Evolutionary conservation across 2,329 filamentous ascomycete species (phyloP).

Genomic region (Fusarium globosum): DNA sequence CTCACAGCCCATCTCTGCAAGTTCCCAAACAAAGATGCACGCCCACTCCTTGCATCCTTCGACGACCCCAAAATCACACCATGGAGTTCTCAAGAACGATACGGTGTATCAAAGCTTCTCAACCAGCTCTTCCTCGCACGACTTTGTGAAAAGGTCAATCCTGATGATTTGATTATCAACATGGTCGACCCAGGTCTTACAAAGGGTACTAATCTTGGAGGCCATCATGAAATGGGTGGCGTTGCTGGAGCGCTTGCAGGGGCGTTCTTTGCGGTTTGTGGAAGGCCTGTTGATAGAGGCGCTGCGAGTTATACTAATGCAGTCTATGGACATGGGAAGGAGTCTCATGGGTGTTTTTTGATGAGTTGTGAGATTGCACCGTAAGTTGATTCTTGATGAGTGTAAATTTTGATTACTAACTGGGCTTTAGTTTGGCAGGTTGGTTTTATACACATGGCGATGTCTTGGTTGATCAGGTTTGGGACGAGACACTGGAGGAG

Average conservation of each 20-base stretch:
- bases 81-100: constrained; percentile 42
- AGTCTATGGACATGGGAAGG: constrained; percentile 55
- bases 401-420: not conserved
- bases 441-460: constrained; percentile 33
- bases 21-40: constrained; percentile 40
- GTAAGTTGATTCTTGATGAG: constrained; percentile 1
- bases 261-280: constrained; percentile 36
- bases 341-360: constrained; percentile 63
- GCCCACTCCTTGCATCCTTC: constrained; percentile 46
- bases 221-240: constrained; percentile 22
- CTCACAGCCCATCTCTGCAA: constrained; percentile 42
- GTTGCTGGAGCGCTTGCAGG: not conserved
- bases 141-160: constrained; percentile 50
- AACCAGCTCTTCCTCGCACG: constrained; percentile 52
- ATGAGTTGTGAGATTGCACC: constrained; percentile 56
- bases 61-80: constrained; percentile 36
- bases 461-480: constrained; percentile 23
- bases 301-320: constrained; percentile 62
- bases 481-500: constrained; percentile 32
- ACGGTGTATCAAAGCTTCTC: constrained; percentile 48
- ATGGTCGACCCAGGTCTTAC: constrained; percentile 50
- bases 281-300: constrained; percentile 51
- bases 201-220: constrained; percentile 41
- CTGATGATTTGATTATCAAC: constrained; percentile 52
- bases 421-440: constrained; percentile 13